Evolutionary conservation across 1,284 basidiomycete genomes (phyloP).

Genomic region (Trametes polyzona): DNA sequence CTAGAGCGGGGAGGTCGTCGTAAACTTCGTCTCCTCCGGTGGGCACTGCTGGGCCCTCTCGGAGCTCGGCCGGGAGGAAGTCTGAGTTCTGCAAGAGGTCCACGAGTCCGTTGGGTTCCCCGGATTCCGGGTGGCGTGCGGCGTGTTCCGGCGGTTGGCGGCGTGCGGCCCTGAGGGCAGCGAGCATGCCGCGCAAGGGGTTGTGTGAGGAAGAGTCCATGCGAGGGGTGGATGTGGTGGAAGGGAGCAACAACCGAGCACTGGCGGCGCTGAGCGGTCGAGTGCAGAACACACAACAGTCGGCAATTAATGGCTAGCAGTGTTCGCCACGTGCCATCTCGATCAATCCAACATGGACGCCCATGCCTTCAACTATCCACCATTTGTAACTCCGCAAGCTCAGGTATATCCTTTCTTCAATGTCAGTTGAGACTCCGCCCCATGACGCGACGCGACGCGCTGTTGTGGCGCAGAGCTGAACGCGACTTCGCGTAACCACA

Average conservation of each 20-base stretch:
- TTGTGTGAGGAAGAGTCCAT: background rate
- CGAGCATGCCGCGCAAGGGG: slow-evolving; percentile 4
- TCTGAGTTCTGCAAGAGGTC: slow-evolving; percentile 10
- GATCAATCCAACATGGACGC: no score
- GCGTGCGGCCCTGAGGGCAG: slow-evolving; percentile 3
- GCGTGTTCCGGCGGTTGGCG: background rate
- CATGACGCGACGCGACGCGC: slow-evolving; percentile 6
- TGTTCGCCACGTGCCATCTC: no score
- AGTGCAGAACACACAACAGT: no score
- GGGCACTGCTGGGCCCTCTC: background rate
- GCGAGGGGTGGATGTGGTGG: no score
- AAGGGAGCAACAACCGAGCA: no score
- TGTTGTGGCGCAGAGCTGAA: background rate
- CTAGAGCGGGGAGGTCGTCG: slow-evolving; percentile 20
- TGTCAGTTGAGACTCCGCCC: slow-evolving; percentile 7
- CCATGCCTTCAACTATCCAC: no score
- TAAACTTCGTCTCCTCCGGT: background rate
- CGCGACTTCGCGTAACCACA: background rate
- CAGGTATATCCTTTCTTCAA: no score
- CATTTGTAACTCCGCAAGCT: background rate
- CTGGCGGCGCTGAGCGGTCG: no score
- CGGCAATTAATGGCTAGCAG: no score
- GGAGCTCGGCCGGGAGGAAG: background rate
- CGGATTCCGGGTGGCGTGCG: background rate
- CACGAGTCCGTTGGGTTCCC: slow-evolving; percentile 4